Base-by-base conservation (phyloP, 148 eudicot genomes). In the Talinum fruticosum region DNA sequence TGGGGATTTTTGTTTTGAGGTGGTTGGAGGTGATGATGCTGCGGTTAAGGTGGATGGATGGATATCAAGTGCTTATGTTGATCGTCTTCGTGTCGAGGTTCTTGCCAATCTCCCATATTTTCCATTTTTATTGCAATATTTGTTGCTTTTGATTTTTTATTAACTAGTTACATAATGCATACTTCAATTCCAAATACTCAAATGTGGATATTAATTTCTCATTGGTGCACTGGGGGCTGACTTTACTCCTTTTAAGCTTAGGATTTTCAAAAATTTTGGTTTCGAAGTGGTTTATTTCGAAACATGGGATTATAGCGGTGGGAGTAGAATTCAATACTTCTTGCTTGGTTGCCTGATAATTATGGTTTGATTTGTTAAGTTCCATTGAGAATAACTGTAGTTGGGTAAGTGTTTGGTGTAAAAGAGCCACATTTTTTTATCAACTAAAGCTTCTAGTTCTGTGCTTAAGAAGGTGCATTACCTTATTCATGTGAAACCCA, bases 31-130 rank as follows among this genome's bases (percentile, higher is more conserved):
- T 78, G 87, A 90, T 74, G 93, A 86, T 68, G 90, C 90, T 23
- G 97, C 92, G 82, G 86, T 85, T 79, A 87, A 75, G 62, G 91
- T 96, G 65, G 91, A 89, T 59, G 85, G 84, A 49, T 96, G 98
- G 98, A 88, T 96, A 44, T 91, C 99, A 14, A 87, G 88, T 54
- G 91, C 93, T 24, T 96, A 87, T 85, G 87, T 85, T 77, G 99
- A 96, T 83, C 92, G 98, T 36, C 83, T 96, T 77, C 91, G 88
- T 73, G 98, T 96, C 34, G 90, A 93, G 95, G 99, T 92, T 37
- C 68, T 74, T 21, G 28, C 19, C 62, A 12, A 3, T 13, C 3
- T 28, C 33, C 10, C 3, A 0, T 12, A 1, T n/a, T 0, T 62
- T 3, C 14, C 33, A 67, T 35, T 51, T 72, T 54, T 37, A 6